A percentile compares a stretch with the other conserved stretches of the same genome.
These are phyloP conservation scores for Nakazawaea ernobii DNA, from an alignment of 805 yeast genomes.

Conservation along the genomic window DNA sequence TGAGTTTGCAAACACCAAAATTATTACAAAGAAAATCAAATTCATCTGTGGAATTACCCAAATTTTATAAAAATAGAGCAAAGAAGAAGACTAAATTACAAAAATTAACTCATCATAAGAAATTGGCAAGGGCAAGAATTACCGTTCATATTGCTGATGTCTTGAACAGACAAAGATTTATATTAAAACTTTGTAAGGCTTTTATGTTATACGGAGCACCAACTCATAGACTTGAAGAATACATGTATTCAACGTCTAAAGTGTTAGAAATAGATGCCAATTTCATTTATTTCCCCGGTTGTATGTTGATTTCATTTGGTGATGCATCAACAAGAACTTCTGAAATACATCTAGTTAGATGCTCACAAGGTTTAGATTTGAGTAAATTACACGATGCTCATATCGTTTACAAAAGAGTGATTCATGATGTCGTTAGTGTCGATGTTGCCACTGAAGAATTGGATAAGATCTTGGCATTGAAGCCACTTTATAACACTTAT, in stretches of 20 bases:
- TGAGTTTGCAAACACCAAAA: background rate
- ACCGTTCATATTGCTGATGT: conserved; percentile 80
- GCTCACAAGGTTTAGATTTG: conserved; percentile 70
- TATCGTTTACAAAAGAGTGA: conserved; percentile 66
- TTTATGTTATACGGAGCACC: conserved; percentile 87
- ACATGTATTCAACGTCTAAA: conserved; percentile 75
- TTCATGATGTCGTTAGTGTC: conserved; percentile 72
- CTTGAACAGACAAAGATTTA: conserved; percentile 71
- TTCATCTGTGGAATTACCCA: conserved; percentile 1
- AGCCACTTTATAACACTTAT: conserved; percentile 59
- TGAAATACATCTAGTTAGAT: conserved; percentile 74
- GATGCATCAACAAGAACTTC: conserved; percentile 85
- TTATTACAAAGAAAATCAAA: background rate
- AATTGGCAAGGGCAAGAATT: conserved; percentile 49
- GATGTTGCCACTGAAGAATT: conserved; percentile 68
- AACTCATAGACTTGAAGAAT: conserved; percentile 80
- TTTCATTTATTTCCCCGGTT: conserved; percentile 78
- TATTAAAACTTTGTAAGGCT: conserved; percentile 70
- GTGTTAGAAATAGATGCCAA: conserved; percentile 83
- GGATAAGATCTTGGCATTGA: conserved; percentile 51
- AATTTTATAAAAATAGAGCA: conserved; percentile 11
- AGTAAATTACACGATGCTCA: conserved; percentile 70
- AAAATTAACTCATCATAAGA: conserved; percentile 28
- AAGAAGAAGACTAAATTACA: background rate
- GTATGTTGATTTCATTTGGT: conserved; percentile 82